Evolutionary conservation across 164 flowering plant genomes (phyloP), one percentile per base, ranked within the genome.

Genomic region (Akebia trifoliata): DNA sequence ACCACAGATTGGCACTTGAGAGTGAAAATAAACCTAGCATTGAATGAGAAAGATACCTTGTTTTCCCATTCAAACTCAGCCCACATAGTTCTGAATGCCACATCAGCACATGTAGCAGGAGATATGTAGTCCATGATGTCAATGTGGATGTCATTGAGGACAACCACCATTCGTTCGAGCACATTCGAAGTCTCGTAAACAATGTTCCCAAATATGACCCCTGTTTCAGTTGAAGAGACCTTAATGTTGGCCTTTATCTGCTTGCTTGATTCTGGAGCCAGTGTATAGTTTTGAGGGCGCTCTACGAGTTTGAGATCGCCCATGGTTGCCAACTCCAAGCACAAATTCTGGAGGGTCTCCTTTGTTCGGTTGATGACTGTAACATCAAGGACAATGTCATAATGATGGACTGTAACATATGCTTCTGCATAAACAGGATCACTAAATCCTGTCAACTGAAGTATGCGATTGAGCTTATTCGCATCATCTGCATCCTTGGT

Each of bases 21-120:
- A 38, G 2, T 28, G 26, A 39, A 40, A 60, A 17, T 11, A 31
- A 24, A 6, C 14, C 50, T 42, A 52, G 53, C 32, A 48, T 55
- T 10, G 4, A 57, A 34, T 22, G 40, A 3, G 8, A 68, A 36
- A 26, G 4, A 29, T 83, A 93, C 99, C 99, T 90, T 93, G 79
- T 93, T 93, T 75, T 93, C 99, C 99, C 99, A 93, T 68, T 93
- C 99, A 76, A 93, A 93, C 62, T 93, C 99, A 8, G 97, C 97
- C 99, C 99, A 93, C 97, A 90, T 93, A 9, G 85, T 80, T 72
- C 97, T 86, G 49, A 90, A 93, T 40, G 87, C 90, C 29, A 74
- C 87, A 74, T 93, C 99, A 70, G 84, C 73, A 65, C 99, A 93
- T 5, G 79, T 73, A 34, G 96, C 96, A 56, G 99, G 99, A 74